These are phyloP conservation scores for Fraxinus paxiana DNA, from an alignment of 305 asterid genomes.

Conservation along the genomic window DNA sequence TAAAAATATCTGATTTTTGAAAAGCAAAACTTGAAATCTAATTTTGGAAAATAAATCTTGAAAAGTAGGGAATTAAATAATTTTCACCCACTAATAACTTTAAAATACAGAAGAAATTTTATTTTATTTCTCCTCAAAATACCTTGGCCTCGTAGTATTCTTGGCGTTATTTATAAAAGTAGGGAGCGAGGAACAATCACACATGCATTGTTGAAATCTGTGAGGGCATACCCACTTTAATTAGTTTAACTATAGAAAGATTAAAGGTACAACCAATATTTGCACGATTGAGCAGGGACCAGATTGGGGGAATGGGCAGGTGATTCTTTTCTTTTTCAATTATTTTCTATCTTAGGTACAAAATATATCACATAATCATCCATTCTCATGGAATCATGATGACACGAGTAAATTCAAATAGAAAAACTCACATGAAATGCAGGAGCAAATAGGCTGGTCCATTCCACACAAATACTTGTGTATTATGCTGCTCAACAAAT, in stretches of 20 bases:
- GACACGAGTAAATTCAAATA: not conserved
- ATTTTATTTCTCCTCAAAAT: not conserved
- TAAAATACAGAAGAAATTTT: no score
- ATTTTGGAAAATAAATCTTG: no score
- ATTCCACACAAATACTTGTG: not conserved
- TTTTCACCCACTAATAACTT: no score
- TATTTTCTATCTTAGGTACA: not conserved
- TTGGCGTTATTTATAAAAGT: not conserved
- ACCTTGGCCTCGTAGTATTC: not conserved
- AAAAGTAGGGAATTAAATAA: no score
- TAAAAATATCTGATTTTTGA: no score
- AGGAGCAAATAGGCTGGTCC: not conserved
- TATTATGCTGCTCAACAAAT: not conserved
- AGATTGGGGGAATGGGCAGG: not conserved
- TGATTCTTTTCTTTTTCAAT: not conserved
- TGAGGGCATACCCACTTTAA: not conserved
- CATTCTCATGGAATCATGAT: not conserved
- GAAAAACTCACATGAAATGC: not conserved
- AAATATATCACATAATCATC: not conserved
- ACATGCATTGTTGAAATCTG: not conserved
- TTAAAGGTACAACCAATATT: not conserved
- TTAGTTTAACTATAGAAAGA: not conserved
- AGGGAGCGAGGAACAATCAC: not conserved
- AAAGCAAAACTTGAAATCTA: no score
- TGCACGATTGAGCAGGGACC: not conserved